Evolutionary conservation across 163 green algal species (phyloP), one percentile per base, ranked within the genome.

Genomic region (Smithsoniella earleae): DNA sequence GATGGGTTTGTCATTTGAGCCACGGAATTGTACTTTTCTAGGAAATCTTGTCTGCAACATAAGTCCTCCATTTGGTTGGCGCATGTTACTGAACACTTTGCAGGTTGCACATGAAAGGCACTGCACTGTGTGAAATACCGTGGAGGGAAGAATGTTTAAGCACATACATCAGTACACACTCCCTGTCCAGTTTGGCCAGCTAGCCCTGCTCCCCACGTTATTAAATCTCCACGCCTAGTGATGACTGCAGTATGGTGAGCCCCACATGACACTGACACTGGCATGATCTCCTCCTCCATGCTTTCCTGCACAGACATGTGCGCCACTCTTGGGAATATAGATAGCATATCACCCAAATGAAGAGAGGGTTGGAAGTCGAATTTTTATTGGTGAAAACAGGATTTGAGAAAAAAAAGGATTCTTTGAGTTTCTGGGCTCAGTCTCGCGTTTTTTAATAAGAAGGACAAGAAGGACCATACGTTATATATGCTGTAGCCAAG

Each of bases 191-290:
- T 69, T 34, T 69, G 58, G 3, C 58, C 58, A 16, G 27, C 31
- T 45, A 18, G 40, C 16, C 58, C 58, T 34, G 34, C 34, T 13
- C 58, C 58, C 58, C 58, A 69, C 43, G 58, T 69, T 20, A 69
- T 69, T 13, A 69, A 36, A 69, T 69, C 58, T 28, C 58, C 58
- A 34, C 58, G 58, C 38, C 58, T 30, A 45, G 58, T 69, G 58
- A 69, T 69, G 16, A 69, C 58, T 38, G 58, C 58, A n/a, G 58
- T 69, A 34, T 69, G 58, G 16, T 69, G 58, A 4, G 58, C 58
- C n/a, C 58, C 58, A 43, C 58, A 69, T 28, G 58, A 69, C 22
- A 69, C 58, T n/a, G 58, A 69, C n/a, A 69, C 58, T 13, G 58
- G 58, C 58, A 69, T 69, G 58, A 69, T 69, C 25, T 69, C 58